These are phyloP conservation scores for Conidiobolus incongruus DNA, from an alignment of 371 early-diverging fungal genomes.

Conservation along the genomic window DNA sequence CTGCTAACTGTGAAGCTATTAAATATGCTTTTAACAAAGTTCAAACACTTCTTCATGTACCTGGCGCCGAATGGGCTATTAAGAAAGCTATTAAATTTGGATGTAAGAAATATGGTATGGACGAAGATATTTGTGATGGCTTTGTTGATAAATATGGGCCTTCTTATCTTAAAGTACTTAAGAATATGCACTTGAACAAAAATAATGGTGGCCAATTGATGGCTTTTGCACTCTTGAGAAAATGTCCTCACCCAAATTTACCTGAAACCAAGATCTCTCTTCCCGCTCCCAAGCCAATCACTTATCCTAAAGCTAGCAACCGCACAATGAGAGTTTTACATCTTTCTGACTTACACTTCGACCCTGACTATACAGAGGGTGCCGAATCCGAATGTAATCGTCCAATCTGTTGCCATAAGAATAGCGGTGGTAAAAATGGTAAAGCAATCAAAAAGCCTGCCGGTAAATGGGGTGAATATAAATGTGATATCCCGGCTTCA, in stretches of 20 bases:
- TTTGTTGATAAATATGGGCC: too few species aligned
- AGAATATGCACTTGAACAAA: background rate
- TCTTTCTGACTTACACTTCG: slow-evolving; percentile 2
- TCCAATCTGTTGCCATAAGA: slow-evolving; percentile 3
- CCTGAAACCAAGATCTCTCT: background rate
- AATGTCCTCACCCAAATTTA: slow-evolving; percentile 1
- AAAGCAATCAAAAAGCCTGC: slow-evolving; percentile 5
- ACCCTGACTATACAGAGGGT: slow-evolving; percentile 2
- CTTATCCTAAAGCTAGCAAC: background rate
- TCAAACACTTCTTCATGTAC: too few species aligned
- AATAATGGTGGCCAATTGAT: background rate
- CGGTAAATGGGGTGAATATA: slow-evolving; percentile 9
- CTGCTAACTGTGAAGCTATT: too few species aligned
- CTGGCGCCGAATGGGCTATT: too few species aligned
- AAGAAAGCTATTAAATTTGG: too few species aligned
- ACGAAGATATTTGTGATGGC: too few species aligned
- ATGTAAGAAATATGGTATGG: too few species aligned
- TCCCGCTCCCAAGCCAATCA: background rate
- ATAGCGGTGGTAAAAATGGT: background rate
- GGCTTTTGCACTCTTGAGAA: background rate
- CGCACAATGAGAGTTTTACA: background rate
- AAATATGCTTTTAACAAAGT: too few species aligned
- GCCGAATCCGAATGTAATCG: slow-evolving; percentile 4
- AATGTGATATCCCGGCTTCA: slow-evolving; percentile 14
- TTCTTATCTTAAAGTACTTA: background rate